Conservation (phyloP, 1,139 yeast genomes). For the Candida labiduridarum region DNA sequence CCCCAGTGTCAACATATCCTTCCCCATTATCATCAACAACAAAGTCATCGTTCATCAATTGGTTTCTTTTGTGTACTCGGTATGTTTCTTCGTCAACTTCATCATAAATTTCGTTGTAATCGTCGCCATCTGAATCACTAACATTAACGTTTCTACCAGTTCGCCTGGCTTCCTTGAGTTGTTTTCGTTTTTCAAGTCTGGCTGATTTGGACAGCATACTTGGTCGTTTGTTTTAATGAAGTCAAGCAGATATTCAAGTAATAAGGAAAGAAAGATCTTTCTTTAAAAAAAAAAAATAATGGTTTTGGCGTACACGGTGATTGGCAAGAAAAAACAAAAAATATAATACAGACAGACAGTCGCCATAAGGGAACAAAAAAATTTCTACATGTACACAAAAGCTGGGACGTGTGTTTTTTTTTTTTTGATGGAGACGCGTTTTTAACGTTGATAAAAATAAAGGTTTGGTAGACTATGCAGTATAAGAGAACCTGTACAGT, state of each 20-base stretch:
- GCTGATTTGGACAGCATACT: constrained; percentile 32
- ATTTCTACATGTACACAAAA: background rate
- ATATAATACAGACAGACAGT: background rate
- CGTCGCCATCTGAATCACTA: constrained; percentile 24
- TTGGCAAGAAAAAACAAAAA: constrained; percentile 7
- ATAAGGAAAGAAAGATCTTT: background rate
- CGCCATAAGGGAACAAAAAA: background rate
- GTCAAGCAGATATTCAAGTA: no score
- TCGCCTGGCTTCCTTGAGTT: constrained; percentile 43
- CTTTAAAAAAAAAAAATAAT: constrained; percentile 3
- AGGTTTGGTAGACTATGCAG: no score
- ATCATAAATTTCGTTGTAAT: constrained; percentile 60
- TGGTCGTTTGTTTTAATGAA: background rate
- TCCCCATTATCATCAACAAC: constrained; percentile 92
- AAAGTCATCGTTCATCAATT: constrained; percentile 85
- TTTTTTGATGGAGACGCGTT: background rate
- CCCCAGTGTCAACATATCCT: constrained; percentile 91
- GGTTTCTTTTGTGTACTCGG: constrained; percentile 74
- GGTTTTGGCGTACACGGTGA: background rate
- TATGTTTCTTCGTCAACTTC: constrained; percentile 83
- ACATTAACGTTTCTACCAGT: constrained; percentile 31
- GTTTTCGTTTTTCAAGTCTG: constrained; percentile 39
- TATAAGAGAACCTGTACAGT: no score
- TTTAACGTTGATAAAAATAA: background rate
- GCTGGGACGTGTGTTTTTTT: background rate